A percentile compares a stretch with the other conserved stretches of the same genome.
Evolutionary conservation across 148 eudicot genomes (phyloP).

Genomic region (Nyssa sinensis): DNA sequence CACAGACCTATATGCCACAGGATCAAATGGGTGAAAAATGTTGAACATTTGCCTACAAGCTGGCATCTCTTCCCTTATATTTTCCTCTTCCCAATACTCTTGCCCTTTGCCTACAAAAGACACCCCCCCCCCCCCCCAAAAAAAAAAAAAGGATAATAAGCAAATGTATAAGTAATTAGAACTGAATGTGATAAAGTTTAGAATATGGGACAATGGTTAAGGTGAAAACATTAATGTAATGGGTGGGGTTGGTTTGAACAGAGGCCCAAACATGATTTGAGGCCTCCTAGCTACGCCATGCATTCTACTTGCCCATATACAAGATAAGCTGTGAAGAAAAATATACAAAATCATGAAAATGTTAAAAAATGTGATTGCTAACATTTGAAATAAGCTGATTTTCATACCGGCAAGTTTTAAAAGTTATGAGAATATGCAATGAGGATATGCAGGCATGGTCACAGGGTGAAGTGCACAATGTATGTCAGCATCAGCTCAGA

Average conservation of each 20-base stretch:
- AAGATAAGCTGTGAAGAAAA: not conserved
- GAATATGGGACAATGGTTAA: too few species aligned
- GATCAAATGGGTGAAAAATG: conserved; percentile 98
- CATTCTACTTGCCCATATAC: too few species aligned
- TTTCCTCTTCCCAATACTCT: conserved; percentile 85
- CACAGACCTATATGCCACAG: conserved; percentile 91
- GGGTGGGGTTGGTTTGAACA: too few species aligned
- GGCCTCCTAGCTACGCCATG: too few species aligned
- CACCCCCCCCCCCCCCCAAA: too few species aligned
- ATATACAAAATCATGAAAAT: not conserved
- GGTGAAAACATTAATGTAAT: not conserved
- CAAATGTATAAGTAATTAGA: too few species aligned
- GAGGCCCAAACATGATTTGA: too few species aligned
- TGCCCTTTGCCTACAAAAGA: conserved; percentile 60
- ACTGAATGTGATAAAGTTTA: too few species aligned
- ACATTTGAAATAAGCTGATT: not conserved
- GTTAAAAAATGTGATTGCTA: not conserved
- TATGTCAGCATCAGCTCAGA: not conserved
- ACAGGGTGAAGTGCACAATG: not conserved
- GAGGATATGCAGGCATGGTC: not conserved
- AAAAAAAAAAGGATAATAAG: not conserved
- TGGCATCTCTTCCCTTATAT: conserved; percentile 90
- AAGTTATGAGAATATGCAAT: not conserved
- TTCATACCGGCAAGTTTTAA: not conserved
- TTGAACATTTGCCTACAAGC: conserved; percentile 88